These are phyloP conservation scores for Bolboschoenoplectus hybrid DNA, from an alignment of 202 grass and related monocot species.

Conservation along the genomic window DNA sequence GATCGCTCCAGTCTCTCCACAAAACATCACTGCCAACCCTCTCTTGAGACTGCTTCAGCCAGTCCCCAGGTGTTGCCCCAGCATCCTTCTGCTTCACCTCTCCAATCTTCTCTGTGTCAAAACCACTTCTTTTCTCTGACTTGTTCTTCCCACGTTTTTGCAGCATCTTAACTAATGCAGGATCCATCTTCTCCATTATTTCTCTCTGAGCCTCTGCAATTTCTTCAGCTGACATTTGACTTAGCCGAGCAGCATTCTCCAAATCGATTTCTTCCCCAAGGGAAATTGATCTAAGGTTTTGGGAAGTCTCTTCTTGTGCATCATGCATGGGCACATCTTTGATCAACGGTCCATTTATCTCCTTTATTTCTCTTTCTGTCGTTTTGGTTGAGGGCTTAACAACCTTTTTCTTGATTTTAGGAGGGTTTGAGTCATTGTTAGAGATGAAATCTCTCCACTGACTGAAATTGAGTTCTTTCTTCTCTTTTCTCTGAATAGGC, in stretches of 20 bases:
- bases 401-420: slow-evolving; percentile 21
- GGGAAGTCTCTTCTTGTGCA: slow-evolving; percentile 37
- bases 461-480: slow-evolving; percentile 81
- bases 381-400: slow-evolving; percentile 27
- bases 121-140: slow-evolving; percentile 48
- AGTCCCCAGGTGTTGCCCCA: slow-evolving; percentile 42
- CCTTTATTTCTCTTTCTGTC: slow-evolving; percentile 32
- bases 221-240: slow-evolving; percentile 79
- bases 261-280: slow-evolving; percentile 64
- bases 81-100: slow-evolving; percentile 40
- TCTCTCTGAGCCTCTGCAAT: slow-evolving; percentile 77
- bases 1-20: slow-evolving; percentile 85
- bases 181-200: slow-evolving; percentile 83
- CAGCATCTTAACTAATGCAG: slow-evolving; percentile 66
- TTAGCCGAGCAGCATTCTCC: slow-evolving; percentile 71
- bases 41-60: slow-evolving; percentile 42
- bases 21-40: slow-evolving; percentile 44
- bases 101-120: slow-evolving; percentile 35
- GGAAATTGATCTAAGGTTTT: slow-evolving; percentile 34
- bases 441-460: slow-evolving; percentile 57
- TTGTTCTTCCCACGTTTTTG: slow-evolving; percentile 57
- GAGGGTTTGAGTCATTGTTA: slow-evolving; percentile 32
- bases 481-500: slow-evolving; percentile 77
- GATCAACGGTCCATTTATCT: slow-evolving; percentile 32
- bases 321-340: slow-evolving; percentile 23